Evolutionary conservation across 2,329 filamentous ascomycete genomes (phyloP).

Genomic region (Arthrocladium fulminans): DNA sequence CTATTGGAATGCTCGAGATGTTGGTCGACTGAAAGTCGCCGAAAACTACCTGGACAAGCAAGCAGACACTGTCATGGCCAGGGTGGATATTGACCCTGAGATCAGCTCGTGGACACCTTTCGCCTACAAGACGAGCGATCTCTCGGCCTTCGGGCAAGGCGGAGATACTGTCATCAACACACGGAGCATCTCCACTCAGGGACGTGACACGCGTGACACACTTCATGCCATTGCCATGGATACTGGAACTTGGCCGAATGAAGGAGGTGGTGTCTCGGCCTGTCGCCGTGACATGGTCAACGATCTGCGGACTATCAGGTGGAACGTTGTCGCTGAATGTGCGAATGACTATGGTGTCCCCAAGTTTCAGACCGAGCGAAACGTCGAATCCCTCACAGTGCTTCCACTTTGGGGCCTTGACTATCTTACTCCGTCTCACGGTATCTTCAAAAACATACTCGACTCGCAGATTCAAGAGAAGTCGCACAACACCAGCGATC

Average conservation of each 20-base stretch:
- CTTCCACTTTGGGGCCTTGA: conserved; percentile 49
- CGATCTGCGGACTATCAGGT: conserved; percentile 44
- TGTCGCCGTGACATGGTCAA: conserved; percentile 49
- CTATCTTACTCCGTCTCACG: conserved; percentile 44
- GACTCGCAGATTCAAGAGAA: conserved; percentile 45
- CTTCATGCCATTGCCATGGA: conserved; percentile 46
- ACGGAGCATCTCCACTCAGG: conserved; percentile 38
- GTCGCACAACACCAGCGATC: conserved; percentile 34
- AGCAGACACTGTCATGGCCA: conserved; percentile 44
- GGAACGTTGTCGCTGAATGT: conserved; percentile 48
- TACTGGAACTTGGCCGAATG: conserved; percentile 46
- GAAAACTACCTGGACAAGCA: conserved; percentile 37
- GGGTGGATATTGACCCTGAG: conserved; percentile 43
- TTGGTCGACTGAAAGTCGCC: conserved; percentile 36
- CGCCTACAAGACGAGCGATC: conserved; percentile 43
- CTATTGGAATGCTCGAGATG: conserved; percentile 40
- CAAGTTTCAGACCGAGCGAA: conserved; percentile 48
- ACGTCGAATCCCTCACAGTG: conserved; percentile 46
- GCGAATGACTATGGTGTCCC: conserved; percentile 49
- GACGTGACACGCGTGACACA: conserved; percentile 39
- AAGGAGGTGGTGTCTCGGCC: conserved; percentile 47
- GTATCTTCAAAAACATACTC: conserved; percentile 46
- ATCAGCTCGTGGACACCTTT: conserved; percentile 46
- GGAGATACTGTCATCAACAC: conserved; percentile 46
- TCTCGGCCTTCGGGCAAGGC: conserved; percentile 46